Base-by-base conservation (phyloP, 2,329 filamentous ascomycete genomes). In the Cylindrodendrum hubeiense region DNA sequence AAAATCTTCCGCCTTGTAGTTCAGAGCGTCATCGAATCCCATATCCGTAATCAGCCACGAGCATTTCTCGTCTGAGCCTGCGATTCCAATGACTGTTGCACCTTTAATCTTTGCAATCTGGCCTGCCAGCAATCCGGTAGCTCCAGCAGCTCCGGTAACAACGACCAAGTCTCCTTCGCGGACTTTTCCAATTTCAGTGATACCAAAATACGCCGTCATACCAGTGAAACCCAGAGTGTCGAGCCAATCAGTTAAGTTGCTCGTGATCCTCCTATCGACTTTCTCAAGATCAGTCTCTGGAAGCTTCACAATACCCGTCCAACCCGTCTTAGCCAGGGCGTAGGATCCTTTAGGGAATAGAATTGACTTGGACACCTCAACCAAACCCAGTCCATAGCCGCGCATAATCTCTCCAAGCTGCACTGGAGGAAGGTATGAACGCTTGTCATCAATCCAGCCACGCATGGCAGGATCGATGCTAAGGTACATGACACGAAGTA, bases 61-160 rank as follows among this genome's bases (percentile, higher is more conserved):
- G 10, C 33, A 34, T 13, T 34, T 34, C 33, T 34, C 33, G 6
- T 34, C 50, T 5, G 28, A 37, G 7, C 50, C 50, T 8, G 28
- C 28, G 7, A 53, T 5, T 4, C 50, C 50, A 4, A 53, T 37
- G 10, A 53, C 50, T 21, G 12, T 33, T 5, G 50, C 50, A 10
- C 50, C 50, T 17, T 53, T 33, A 5, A 34, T 33, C 22, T 53
- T 53, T 8, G 50, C 50, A 21, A 53, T 53, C 24, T 53, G 50
- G 7, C 50, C 50, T 9, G 50, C 50, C 10, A 53, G 37, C 4
- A n/a, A 37, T 3, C 50, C 50, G 5, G 50, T 53, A 37, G 50
- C 50, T n/a, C 50, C 50, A 4, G 50, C 50, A 12, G 50, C 50
- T 8, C 50, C 50, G 3, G 50, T 37, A 5, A 53, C 21, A 6